Evolutionary conservation across 2,329 filamentous ascomycete species (phyloP).

Genomic region (Phyllosticta citriasiana): DNA sequence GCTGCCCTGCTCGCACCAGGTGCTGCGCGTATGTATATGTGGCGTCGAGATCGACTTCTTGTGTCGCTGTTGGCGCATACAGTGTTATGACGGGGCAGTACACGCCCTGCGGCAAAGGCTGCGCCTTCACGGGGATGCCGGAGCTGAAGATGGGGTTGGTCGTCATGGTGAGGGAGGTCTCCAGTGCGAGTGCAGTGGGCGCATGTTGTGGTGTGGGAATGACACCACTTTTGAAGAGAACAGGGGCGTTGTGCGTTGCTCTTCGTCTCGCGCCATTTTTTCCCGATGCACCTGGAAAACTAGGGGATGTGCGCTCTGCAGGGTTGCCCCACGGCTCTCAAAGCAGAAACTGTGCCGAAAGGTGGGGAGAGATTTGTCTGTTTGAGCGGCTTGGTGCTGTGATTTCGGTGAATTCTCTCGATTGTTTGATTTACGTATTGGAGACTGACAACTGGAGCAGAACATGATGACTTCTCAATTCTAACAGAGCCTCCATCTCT

Average conservation of each 20-base stretch:
- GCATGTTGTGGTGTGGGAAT: not conserved
- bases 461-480: too few relatives aligned
- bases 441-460: too few relatives aligned
- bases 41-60: conserved; percentile 36
- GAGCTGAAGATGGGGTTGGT: conserved; percentile 12
- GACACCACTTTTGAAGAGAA: not conserved
- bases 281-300: not conserved
- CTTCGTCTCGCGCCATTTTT: not conserved
- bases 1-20: conserved; percentile 35
- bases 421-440: not conserved
- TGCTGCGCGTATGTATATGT: conserved; percentile 35
- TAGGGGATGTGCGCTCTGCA: not conserved
- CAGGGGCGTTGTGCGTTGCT: not conserved
- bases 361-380: not conserved
- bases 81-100: conserved; percentile 40
- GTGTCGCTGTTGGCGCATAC: conserved; percentile 32
- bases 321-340: not conserved
- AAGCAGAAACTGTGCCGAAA: not conserved
- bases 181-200: not conserved
- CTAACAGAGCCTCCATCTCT: too few relatives aligned
- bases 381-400: not conserved
- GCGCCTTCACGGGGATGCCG: conserved; percentile 26
- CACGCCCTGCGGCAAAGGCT: conserved; percentile 31
- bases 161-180: not conserved
- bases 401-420: not conserved